Evolutionary conservation across 1,139 yeast species (phyloP).

Genomic region (Yamadazyma conglobata): DNA sequence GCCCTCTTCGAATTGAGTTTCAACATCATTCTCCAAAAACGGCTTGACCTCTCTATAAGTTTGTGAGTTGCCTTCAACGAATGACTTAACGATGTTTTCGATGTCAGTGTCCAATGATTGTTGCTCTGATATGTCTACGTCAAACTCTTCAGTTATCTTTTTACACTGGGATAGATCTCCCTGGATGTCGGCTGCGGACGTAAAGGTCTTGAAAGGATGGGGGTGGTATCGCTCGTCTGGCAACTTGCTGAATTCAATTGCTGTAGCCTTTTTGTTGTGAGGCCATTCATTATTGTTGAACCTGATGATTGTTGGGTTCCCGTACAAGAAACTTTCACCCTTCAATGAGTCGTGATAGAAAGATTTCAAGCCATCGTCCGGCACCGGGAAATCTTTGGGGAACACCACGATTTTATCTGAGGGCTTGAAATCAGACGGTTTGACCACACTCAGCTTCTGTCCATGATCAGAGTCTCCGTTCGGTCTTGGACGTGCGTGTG

Average conservation of each 20-base stretch:
- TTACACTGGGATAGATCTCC: constrained; percentile 11
- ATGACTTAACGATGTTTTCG: constrained; percentile 11
- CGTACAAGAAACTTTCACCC: constrained; percentile 1
- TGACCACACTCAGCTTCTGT: constrained; percentile 2
- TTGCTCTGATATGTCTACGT: constrained; percentile 12
- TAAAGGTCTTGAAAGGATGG: constrained; percentile 12
- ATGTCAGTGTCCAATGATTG: constrained; percentile 13
- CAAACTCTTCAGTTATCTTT: constrained; percentile 6
- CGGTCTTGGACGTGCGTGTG: background rate
- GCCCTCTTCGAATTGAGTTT: constrained; percentile 17
- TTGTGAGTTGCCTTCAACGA: constrained; percentile 9
- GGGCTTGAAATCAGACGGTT: constrained; percentile 6
- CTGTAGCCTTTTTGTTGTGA: constrained; percentile 7
- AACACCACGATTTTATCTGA: constrained; percentile 12
- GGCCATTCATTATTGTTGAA: constrained; percentile 8
- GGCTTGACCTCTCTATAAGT: constrained; percentile 18
- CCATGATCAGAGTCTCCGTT: no score
- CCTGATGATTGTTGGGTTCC: constrained; percentile 7
- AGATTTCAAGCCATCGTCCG: constrained; percentile 5
- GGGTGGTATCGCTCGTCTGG: constrained; percentile 7
- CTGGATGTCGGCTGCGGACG: constrained; percentile 7
- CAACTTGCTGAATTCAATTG: constrained; percentile 9
- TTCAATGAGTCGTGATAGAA: constrained; percentile 9
- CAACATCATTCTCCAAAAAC: constrained; percentile 18
- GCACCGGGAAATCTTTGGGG: constrained; percentile 14